Percentiles rank a stretch among this genome's conserved stretches.
These are phyloP conservation scores for Gastrolobium bilobum DNA, from an alignment of 306 rosid species.

Conservation along the genomic window DNA sequence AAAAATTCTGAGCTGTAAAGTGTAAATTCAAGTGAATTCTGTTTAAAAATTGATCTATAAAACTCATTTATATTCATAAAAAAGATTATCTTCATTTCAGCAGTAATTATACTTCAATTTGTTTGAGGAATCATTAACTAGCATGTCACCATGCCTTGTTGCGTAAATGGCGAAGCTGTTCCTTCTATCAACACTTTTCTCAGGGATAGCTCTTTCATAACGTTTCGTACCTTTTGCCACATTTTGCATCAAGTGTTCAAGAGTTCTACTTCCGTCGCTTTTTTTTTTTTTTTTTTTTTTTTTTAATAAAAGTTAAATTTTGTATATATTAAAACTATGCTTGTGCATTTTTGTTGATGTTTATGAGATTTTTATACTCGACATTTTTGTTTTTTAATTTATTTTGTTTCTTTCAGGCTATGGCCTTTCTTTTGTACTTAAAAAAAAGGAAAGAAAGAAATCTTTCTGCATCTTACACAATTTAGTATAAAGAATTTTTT, in stretches of 20 bases:
- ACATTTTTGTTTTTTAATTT: too few species aligned
- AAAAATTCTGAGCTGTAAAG: neutral
- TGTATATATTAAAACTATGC: neutral
- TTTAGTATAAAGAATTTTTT: too few species aligned
- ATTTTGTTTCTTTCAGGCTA: too few species aligned
- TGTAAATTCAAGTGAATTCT: neutral
- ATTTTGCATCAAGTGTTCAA: neutral
- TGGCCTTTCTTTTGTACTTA: too few species aligned
- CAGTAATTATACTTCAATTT: neutral
- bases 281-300: neutral
- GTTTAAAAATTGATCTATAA: neutral
- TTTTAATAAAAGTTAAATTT: neutral
- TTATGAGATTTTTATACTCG: too few species aligned
- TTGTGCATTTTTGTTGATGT: neutral
- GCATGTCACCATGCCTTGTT: neutral
- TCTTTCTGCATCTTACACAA: too few species aligned
- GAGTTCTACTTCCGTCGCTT: neutral
- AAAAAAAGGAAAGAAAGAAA: too few species aligned
- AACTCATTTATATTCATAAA: too few species aligned
- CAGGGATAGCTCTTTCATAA: neutral
- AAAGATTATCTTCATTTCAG: too few species aligned
- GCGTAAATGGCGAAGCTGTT: neutral
- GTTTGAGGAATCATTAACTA: conserved; percentile 1
- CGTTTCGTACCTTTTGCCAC: neutral
- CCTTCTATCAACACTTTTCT: neutral